A percentile compares a stretch with the other conserved stretches of the same genome.
Conservation (phyloP, 805 yeast species). For the Saccharomycopsis fermentans region DNA sequence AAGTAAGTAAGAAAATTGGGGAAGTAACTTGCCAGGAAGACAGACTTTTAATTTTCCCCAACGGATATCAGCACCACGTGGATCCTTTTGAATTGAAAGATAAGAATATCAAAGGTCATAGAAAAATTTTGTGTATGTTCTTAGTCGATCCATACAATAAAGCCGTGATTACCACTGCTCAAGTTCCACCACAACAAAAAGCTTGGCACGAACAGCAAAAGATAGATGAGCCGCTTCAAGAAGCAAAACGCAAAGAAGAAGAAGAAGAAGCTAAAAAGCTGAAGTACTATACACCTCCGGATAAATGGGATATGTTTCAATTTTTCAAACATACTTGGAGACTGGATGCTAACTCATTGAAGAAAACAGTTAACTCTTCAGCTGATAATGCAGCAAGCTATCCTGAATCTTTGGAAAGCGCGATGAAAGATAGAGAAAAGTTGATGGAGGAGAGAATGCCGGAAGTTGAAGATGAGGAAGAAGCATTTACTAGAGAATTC, state of each 20-base stretch:
- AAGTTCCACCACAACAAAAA: slow-evolving; percentile 32
- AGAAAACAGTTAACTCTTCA: neutral
- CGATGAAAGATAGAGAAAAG: slow-evolving; percentile 24
- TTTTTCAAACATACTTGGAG: neutral
- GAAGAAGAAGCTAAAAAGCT: slow-evolving; percentile 3
- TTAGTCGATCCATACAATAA: slow-evolving; percentile 29
- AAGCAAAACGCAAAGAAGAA: slow-evolving; percentile 1
- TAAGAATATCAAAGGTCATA: slow-evolving; percentile 28
- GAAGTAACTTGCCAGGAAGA: slow-evolving; percentile 23
- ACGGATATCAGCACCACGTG: slow-evolving; percentile 31
- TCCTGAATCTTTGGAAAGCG: slow-evolving; percentile 22
- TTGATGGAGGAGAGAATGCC: slow-evolving; percentile 28
- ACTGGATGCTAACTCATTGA: slow-evolving; percentile 8
- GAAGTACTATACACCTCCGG: neutral
- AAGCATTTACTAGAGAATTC: slow-evolving; percentile 21
- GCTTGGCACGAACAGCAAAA: slow-evolving; percentile 26
- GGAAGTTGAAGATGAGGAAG: slow-evolving; percentile 18
- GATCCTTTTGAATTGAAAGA: slow-evolving; percentile 31
- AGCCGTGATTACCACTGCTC: slow-evolving; percentile 23
- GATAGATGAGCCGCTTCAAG: slow-evolving; percentile 5
- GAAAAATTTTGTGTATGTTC: slow-evolving; percentile 33
- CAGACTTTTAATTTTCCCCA: slow-evolving; percentile 31
- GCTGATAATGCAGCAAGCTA: neutral
- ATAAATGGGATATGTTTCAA: neutral
- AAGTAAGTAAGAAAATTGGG: slow-evolving; percentile 23